These are phyloP conservation scores for Lipomyces sp. DNA, from an alignment of 805 yeast genomes.

Conservation along the genomic window DNA sequence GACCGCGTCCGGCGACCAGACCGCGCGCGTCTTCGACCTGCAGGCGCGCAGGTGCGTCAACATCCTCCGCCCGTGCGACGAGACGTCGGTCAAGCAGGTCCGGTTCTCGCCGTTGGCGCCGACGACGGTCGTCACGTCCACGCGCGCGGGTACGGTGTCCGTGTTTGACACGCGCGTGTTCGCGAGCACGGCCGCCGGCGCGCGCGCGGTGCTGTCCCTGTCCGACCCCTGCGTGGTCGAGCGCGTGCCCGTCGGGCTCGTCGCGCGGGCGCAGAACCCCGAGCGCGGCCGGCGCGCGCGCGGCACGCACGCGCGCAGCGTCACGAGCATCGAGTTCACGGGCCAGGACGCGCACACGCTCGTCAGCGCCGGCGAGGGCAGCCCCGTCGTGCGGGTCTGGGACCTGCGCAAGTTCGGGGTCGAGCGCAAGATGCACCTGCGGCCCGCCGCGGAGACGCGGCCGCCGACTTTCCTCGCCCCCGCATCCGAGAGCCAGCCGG, in stretches of 20 bases:
- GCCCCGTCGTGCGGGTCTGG: slow-evolving; percentile 12
- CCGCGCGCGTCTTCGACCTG: slow-evolving; percentile 23
- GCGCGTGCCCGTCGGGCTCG: slow-evolving; percentile 2
- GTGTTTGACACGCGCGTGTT: slow-evolving; percentile 16
- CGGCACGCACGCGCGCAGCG: slow-evolving; percentile 10
- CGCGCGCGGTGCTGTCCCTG: not conserved
- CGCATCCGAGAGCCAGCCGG: no score
- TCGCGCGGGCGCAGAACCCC: slow-evolving; percentile 19
- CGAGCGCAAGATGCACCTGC: not conserved
- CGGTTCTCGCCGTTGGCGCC: slow-evolving; percentile 6
- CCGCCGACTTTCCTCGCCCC: no score
- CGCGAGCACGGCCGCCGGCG: no score
- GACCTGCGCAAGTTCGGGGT: slow-evolving; percentile 13
- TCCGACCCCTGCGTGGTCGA: not conserved
- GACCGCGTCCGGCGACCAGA: slow-evolving; percentile 24
- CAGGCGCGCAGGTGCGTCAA: slow-evolving; percentile 10
- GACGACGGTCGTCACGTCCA: slow-evolving; percentile 3
- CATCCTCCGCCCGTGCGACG: slow-evolving; percentile 6
- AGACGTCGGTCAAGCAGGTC: slow-evolving; percentile 21
- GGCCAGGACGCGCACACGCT: not conserved
- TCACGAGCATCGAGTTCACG: slow-evolving; percentile 16
- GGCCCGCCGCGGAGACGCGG: slow-evolving; percentile 4
- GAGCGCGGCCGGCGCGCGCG: slow-evolving; percentile 9
- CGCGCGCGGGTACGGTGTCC: slow-evolving; percentile 22
- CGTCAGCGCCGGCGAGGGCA: slow-evolving; percentile 21